A percentile compares a stretch with the other conserved stretches of the same genome.
These are phyloP conservation scores for Beauveria asiatica DNA, from an alignment of 2,329 filamentous ascomycete genomes.

Conservation along the genomic window DNA sequence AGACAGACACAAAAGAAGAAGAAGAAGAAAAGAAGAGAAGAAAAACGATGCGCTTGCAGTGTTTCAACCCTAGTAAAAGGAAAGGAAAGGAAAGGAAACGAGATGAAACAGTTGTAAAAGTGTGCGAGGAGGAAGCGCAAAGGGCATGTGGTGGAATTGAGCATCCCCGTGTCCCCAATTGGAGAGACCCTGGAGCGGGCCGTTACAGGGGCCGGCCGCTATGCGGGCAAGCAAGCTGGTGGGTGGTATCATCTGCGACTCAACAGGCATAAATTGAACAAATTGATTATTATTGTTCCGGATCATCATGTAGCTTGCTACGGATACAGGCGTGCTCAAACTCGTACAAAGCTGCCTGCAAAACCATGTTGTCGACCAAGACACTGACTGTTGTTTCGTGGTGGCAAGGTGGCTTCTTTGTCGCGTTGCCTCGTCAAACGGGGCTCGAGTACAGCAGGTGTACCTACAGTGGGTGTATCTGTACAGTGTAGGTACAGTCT, in stretches of 20 bases:
- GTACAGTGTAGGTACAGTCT: no score
- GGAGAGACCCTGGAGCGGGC: no score
- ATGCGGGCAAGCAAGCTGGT: no score
- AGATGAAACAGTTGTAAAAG: neutral
- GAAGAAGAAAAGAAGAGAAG: neutral
- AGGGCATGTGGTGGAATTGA: neutral
- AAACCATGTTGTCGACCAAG: no score
- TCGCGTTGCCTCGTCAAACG: neutral
- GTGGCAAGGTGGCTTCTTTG: conserved; percentile 8
- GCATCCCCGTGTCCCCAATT: neutral
- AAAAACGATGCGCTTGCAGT: neutral
- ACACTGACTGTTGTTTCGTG: neutral
- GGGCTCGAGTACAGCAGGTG: neutral
- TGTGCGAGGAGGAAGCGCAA: neutral
- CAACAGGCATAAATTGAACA: no score
- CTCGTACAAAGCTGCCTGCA: no score
- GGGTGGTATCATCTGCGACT: no score
- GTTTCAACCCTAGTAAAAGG: conserved; percentile 3
- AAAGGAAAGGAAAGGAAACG: neutral
- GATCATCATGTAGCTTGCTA: no score
- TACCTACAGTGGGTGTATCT: no score
- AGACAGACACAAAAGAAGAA: neutral
- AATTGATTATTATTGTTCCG: no score
- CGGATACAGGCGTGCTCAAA: no score
- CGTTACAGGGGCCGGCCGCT: no score